A percentile compares a stretch with the other conserved stretches of the same genome.
Evolutionary conservation across 192 early-diverging fungal genomes (phyloP).

Genomic region (Borealophlyctis nickersoniae): DNA sequence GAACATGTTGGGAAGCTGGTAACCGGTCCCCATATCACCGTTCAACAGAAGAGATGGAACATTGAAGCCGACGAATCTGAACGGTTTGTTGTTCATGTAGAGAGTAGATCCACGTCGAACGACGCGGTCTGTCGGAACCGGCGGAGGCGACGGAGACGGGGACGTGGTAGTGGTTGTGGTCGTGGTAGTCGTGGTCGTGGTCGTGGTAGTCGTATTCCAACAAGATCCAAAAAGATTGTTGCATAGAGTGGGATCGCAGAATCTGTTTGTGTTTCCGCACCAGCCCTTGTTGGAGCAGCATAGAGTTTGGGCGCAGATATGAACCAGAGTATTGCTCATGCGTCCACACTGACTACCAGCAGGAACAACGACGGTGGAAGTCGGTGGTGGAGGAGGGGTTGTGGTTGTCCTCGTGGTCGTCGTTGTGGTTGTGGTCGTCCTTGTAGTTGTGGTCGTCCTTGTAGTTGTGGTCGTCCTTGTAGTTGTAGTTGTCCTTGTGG

Average conservation of each 20-base stretch:
- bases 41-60: constrained; percentile 2
- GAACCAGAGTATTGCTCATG: no score
- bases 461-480: neutral
- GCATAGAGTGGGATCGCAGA: no score
- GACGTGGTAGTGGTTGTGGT: neutral
- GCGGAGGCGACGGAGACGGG: neutral
- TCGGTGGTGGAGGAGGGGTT: no score
- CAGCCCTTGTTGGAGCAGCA: no score
- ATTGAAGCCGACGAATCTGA: constrained; percentile 12
- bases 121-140: neutral
- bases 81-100: constrained; percentile 2
- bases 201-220: no score
- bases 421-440: neutral
- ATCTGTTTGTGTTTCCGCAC: no score
- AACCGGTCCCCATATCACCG: neutral
- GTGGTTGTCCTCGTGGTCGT: neutral
- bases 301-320: no score
- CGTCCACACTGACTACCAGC: no score
- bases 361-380: no score
- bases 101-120: constrained; percentile 8
- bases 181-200: neutral
- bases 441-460: neutral
- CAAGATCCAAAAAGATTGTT: no score
- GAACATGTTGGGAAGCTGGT: neutral
- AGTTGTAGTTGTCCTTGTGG: neutral